Conservation (phyloP, 1,284 basidiomycete genomes). For the Ganoderma multipileum region DNA sequence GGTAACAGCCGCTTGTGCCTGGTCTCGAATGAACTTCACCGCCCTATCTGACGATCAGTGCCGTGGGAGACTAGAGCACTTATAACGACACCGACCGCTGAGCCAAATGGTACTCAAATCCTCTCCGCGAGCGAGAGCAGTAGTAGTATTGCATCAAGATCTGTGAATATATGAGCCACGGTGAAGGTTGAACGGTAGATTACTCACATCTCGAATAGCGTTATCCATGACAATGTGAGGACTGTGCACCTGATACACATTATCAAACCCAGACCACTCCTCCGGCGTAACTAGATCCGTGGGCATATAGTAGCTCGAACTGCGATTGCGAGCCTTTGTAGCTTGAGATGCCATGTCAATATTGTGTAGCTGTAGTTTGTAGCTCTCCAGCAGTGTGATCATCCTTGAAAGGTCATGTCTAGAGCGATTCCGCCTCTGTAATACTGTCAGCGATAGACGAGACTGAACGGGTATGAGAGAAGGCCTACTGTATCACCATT, state of each 20-base stretch:
- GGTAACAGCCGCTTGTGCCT: slow-evolving; percentile 60
- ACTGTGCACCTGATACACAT: slow-evolving; percentile 91
- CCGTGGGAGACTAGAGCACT: not conserved
- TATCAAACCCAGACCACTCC: slow-evolving; percentile 87
- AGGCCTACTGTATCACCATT: slow-evolving; percentile 10
- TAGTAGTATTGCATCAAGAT: slow-evolving; percentile 92
- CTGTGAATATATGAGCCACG: slow-evolving; percentile 42
- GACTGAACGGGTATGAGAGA: not conserved
- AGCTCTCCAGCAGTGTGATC: slow-evolving; percentile 65
- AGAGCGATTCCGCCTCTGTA: slow-evolving; percentile 23
- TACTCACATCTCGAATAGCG: slow-evolving; percentile 54
- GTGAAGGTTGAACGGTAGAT: not conserved
- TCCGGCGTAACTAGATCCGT: slow-evolving; percentile 67
- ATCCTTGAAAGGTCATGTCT: slow-evolving; percentile 50
- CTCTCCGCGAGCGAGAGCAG: slow-evolving; percentile 76
- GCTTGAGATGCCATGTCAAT: slow-evolving; percentile 49
- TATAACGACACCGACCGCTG: slow-evolving; percentile 62
- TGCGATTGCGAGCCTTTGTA: slow-evolving; percentile 39
- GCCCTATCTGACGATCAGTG: slow-evolving; percentile 57
- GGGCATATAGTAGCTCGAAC: slow-evolving; percentile 66
- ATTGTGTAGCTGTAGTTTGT: slow-evolving; percentile 61
- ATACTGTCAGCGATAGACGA: not conserved
- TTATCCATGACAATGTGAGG: slow-evolving; percentile 87
- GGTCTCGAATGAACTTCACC: slow-evolving; percentile 85
- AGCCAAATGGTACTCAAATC: slow-evolving; percentile 90